phyloP scores from a whole-genome alignment of 2,329 filamentous ascomycete genomes.

The Pseudogymnoascus verrucosus region DNA sequence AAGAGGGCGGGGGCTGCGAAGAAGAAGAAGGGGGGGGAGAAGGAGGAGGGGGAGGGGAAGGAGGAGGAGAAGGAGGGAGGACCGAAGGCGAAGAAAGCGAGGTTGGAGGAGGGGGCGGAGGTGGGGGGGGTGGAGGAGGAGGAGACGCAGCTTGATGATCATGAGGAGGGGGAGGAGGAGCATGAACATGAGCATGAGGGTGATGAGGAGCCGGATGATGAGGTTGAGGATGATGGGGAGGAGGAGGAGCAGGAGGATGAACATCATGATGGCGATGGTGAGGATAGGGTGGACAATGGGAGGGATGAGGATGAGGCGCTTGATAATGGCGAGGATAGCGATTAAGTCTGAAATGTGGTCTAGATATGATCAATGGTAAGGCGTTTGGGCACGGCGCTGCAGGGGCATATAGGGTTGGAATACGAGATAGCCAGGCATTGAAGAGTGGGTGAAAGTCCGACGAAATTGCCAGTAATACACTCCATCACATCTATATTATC shows the following conservation, averaged over 20 bases:
- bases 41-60: conserved; percentile 39
- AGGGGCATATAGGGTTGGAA: conserved; percentile 3
- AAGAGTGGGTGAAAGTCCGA: not conserved
- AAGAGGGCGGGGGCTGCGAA: conserved; percentile 16
- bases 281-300: conserved; percentile 37
- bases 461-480: conserved; percentile 3
- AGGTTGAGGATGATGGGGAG: conserved; percentile 44
- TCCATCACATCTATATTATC: not conserved
- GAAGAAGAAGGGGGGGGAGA: conserved; percentile 33
- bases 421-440: conserved; percentile 4
- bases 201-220: conserved; percentile 41
- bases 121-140: conserved; percentile 28
- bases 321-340: conserved; percentile 52
- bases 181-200: conserved; percentile 28
- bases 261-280: conserved; percentile 36
- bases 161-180: conserved; percentile 36
- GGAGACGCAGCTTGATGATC: conserved; percentile 34
- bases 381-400: conserved; percentile 7
- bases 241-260: conserved; percentile 47
- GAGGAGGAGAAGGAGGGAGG: conserved; percentile 28
- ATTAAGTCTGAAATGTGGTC: conserved; percentile 28
- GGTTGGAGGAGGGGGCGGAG: too few species aligned
- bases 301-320: conserved; percentile 49
- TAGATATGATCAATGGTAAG: conserved; percentile 4
- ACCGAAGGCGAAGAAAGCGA: too few species aligned